Base-by-base conservation (phyloP, 2,329 filamentous ascomycete genomes). In the Fonsecaea erecta region DNA sequence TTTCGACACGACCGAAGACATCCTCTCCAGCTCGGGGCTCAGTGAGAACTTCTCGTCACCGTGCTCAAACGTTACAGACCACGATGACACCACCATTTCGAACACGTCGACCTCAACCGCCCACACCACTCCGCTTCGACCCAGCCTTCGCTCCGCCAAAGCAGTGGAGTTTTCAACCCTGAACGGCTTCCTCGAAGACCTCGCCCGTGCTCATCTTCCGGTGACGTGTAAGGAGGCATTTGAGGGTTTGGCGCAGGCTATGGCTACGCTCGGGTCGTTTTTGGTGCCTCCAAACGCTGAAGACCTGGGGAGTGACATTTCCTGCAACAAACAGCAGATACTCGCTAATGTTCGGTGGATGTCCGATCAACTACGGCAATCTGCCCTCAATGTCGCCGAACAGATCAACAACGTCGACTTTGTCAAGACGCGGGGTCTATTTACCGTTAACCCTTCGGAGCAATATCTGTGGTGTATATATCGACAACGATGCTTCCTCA, bases 391-490 rank as follows among this genome's bases (percentile, higher is more conserved):
- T 3, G 57, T 70, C 18, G 28, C 52, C 21, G 61, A 65, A 11
- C 65, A 72, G 46, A 61, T 71, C 26, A 48, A 63, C 14, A n/a
- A n/a, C n/a, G 60, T 71, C 16, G 43, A 34, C 9, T 61, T 62
- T 32, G 53, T 72, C 28, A 69, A 55, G 37, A 58, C 62, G 5
- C 60, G 71, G 14, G 67, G 64, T 28, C 64, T 64, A 14, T 72
- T 72, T 52, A 68, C 54, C 7, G 54, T 65, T 28, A 40, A 51
- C 9, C 70, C 70, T 21, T 48, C 63, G 14, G 35, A 56, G 18
- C 37, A 65, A 37, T 61, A 70, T 32, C 48, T 70, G 6, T 70
- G 69, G 68, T 67, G 55, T 9, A 71, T 62, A 24, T 72, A 70
- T 52, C 62, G 64, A 51, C 71, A 72, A 56, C 63, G 59, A 52